Base-by-base conservation (phyloP, 148 eudicot species). In the Rhododendron henanense region DNA sequence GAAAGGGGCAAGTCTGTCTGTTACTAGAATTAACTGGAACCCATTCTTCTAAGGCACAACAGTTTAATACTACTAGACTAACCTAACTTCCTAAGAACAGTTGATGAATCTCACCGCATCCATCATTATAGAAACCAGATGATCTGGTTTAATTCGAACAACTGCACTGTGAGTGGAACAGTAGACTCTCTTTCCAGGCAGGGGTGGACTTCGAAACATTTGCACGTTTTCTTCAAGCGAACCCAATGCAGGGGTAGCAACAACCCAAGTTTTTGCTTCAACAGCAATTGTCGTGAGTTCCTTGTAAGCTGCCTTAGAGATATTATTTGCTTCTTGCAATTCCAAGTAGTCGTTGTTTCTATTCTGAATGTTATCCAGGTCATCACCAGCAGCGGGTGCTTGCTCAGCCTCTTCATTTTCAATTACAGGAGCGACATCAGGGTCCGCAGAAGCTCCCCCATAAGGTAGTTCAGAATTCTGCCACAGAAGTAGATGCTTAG, bases 291-390 rank as follows among this genome's bases (percentile, higher is more conserved):
- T 80, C 82, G 51, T 80, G 63, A 80, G 31, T 50, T 80, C 82
- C 63, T 47, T 47, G 82, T 23, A 80, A 47, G 61, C 82, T 80
- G 82, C 82, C 82, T 13, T 47, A 35, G 59, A 50, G 82, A 80
- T 48, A 25, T 50, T 80, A 25, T 80, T 80, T 80, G 61, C 82
- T 80, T 80, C 82, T n/a, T 50, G 63, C 55, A 50, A 28, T 80
- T 81, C 47, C 69, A 31, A 10, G 28, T 1, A 53, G 71, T 10
- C 19, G 61, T 8, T 19, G 2, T 4, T 47, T 33, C 28, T 81
- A 15, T 9, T 18, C 45, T 25, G 6, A 35, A 8, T 50, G 23
- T 18, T 25, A 50, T 15, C 65, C 6, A 9, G 63, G 41, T 4
- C 78, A 74, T 33, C 78, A 74, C 15, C 44, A 11, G 45, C 3